Evolutionary conservation across 2,329 filamentous ascomycete genomes (phyloP).

Genomic region (Stemphylium beticola): DNA sequence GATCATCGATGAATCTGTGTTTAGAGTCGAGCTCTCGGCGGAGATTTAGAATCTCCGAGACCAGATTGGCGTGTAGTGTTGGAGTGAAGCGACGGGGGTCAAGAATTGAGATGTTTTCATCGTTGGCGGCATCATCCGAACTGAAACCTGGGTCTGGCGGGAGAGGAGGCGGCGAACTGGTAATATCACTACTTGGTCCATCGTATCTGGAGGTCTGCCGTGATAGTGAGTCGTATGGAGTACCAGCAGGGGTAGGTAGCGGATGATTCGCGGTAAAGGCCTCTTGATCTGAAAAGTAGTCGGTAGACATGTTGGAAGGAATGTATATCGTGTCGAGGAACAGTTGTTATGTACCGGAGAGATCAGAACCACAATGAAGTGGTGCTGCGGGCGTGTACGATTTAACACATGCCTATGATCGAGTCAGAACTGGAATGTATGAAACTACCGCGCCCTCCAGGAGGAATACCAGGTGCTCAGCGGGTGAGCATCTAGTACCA

Average conservation of each 20-base stretch:
- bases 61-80: constrained; percentile 89
- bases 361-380: constrained; percentile 39
- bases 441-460: too few species aligned
- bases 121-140: constrained; percentile 58
- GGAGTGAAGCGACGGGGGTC: constrained; percentile 94
- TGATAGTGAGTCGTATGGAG: constrained; percentile 71
- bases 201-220: constrained; percentile 68
- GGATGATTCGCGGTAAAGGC: constrained; percentile 50
- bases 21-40: constrained; percentile 92
- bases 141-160: constrained; percentile 57
- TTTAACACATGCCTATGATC: constrained; percentile 39
- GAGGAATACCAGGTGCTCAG: too few species aligned
- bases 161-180: constrained; percentile 66
- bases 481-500: background rate
- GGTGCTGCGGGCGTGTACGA: constrained; percentile 22
- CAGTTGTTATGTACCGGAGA: background rate
- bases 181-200: constrained; percentile 65
- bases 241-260: constrained; percentile 74
- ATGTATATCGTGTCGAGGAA: background rate
- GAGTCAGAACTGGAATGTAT: constrained; percentile 11
- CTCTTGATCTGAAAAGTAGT: constrained; percentile 57
- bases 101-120: constrained; percentile 75
- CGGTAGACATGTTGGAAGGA: constrained; percentile 42
- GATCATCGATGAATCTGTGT: constrained; percentile 79
- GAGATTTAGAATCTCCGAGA: constrained; percentile 89